phyloP scores from a whole-genome alignment of 2,329 filamentous ascomycete species.

The Gnomoniopsis smithogilvyi region DNA sequence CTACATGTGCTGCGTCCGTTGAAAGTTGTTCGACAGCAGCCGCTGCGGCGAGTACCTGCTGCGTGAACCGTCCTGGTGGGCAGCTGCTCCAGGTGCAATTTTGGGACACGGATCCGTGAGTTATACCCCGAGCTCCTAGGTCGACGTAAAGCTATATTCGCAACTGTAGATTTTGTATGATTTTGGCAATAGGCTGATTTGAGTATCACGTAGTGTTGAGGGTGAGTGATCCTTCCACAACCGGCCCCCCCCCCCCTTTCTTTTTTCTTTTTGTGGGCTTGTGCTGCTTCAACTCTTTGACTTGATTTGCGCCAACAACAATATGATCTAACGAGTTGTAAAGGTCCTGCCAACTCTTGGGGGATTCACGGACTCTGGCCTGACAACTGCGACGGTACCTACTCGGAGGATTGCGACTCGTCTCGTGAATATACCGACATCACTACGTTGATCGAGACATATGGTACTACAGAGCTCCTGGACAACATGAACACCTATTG shows the following conservation, averaged over 20 bases:
- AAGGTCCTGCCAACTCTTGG: constrained; percentile 16
- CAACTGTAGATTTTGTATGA: not conserved
- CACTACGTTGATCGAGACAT: constrained; percentile 11
- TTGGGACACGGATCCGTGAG: constrained; percentile 17
- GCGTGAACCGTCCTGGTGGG: constrained; percentile 15
- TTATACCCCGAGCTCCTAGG: not conserved
- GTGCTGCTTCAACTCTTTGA: not conserved
- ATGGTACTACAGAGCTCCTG: constrained; percentile 7
- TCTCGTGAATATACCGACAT: constrained; percentile 15
- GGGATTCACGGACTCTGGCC: constrained; percentile 18
- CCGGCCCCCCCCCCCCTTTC: too few relatives aligned
- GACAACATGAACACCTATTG: constrained; percentile 15
- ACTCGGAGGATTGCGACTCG: constrained; percentile 6
- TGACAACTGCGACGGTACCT: constrained; percentile 14
- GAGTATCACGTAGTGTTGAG: not conserved
- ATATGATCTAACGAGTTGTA: not conserved
- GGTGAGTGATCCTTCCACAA: constrained; percentile 1
- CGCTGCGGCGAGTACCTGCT: constrained; percentile 6
- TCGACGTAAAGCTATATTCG: not conserved
- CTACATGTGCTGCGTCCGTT: constrained; percentile 10
- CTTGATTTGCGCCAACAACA: not conserved
- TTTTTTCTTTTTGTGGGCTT: too few relatives aligned
- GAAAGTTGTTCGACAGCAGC: constrained; percentile 15
- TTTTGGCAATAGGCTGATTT: not conserved
- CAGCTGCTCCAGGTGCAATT: constrained; percentile 16